phyloP scores from a whole-genome alignment of 2,329 filamentous ascomycete species.

The Exophiala xenobiotica region DNA sequence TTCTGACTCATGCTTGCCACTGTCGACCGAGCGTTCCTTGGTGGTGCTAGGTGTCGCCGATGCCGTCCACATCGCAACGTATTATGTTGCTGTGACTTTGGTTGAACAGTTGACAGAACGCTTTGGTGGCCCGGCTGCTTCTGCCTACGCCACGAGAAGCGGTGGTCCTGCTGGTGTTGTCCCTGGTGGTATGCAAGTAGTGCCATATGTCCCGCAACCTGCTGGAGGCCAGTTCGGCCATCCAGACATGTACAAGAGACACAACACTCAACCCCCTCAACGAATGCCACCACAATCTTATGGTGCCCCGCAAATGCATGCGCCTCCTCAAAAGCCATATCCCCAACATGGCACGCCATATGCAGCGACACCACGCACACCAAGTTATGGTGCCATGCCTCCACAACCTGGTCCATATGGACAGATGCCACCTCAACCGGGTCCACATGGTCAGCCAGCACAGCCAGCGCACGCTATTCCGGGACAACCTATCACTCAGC shows the following conservation, averaged over 20 bases:
- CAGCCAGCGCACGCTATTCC: conserved; percentile 68
- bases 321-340: conserved; percentile 50
- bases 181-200: conserved; percentile 96
- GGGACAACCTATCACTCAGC: conserved; percentile 86
- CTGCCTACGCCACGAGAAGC: conserved; percentile 94
- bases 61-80: conserved; percentile 97
- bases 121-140: conserved; percentile 91
- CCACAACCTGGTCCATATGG: conserved; percentile 72
- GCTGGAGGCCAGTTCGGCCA: conserved; percentile 90
- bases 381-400: conserved; percentile 75
- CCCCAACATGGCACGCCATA: conserved; percentile 67
- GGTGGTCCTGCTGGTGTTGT: conserved; percentile 91
- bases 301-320: conserved; percentile 69
- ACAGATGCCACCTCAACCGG: conserved; percentile 58
- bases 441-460: conserved; percentile 64
- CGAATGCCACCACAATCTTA: conserved; percentile 67
- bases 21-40: conserved; percentile 95
- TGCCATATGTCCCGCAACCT: conserved; percentile 94
- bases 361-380: conserved; percentile 68
- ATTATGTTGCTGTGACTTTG: conserved; percentile 97
- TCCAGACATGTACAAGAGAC: conserved; percentile 77
- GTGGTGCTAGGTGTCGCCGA: conserved; percentile 97
- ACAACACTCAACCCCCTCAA: conserved; percentile 68
- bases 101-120: conserved; percentile 96
- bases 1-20: conserved; percentile 87